A percentile compares a stretch with the other conserved stretches of the same genome.
Evolutionary conservation across 2,329 filamentous ascomycete genomes (phyloP).

Genomic region (Monosporascus sp.): DNA sequence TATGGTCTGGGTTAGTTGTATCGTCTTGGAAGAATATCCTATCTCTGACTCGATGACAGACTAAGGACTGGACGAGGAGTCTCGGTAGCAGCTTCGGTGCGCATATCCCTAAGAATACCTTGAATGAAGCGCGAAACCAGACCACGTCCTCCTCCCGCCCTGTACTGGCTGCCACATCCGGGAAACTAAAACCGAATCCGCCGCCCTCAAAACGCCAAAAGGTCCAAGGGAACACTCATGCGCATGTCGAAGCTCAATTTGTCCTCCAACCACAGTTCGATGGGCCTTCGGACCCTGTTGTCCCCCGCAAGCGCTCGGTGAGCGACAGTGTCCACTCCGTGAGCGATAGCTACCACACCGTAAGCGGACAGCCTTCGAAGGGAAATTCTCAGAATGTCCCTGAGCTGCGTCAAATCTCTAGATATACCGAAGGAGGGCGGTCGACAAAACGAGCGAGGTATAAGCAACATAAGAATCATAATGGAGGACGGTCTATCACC

Average conservation of each 20-base stretch:
- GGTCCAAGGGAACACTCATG: conserved; percentile 3
- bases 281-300: neutral
- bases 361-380: conserved; percentile 9
- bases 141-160: conserved; percentile 4
- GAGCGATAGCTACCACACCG: conserved; percentile 15
- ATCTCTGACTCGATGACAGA: neutral
- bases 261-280: neutral
- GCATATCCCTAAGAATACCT: conserved; percentile 16
- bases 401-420: conserved; percentile 9
- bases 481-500: neutral
- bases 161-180: neutral
- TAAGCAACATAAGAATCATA: neutral
- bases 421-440: neutral
- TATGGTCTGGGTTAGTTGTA: neutral
- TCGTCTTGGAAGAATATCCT: neutral
- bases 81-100: conserved; percentile 4
- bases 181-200: conserved; percentile 3
- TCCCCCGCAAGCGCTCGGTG: conserved; percentile 14
- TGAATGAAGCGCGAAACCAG: conserved; percentile 10
- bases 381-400: conserved; percentile 4
- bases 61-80: neutral
- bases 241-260: conserved; percentile 13
- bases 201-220: conserved; percentile 18
- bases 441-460: conserved; percentile 1
- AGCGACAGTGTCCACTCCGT: conserved; percentile 7